phyloP scores from a whole-genome alignment of 2,329 filamentous ascomycete species.

The Ophiostoma novo-ulmi region DNA sequence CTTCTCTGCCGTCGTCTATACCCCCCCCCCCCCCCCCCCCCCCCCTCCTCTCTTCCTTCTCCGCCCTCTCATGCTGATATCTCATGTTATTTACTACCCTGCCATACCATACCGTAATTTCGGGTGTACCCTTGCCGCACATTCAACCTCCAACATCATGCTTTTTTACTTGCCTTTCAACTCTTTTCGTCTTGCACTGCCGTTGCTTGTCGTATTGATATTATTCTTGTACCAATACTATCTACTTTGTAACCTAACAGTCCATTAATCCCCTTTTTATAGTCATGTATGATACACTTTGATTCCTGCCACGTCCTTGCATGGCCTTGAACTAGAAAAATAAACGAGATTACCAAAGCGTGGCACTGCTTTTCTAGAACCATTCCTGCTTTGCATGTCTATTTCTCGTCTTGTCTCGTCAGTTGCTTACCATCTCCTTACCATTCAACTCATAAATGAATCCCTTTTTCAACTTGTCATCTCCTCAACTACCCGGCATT shows the following conservation, averaged over 20 bases:
- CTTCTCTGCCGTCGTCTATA: background rate
- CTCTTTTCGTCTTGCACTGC: slow-evolving; percentile 1
- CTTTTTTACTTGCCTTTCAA: background rate
- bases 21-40: too few species aligned
- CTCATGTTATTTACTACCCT: background rate
- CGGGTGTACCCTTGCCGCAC: background rate
- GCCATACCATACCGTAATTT: background rate
- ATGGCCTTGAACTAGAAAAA: slow-evolving; percentile 8
- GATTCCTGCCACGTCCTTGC: background rate
- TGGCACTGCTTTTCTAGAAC: background rate
- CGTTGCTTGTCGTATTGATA: background rate
- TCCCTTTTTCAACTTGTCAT: background rate
- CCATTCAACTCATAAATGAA: background rate
- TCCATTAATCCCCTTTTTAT: background rate
- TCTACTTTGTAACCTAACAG: background rate
- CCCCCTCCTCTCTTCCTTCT: background rate
- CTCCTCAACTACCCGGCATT: background rate
- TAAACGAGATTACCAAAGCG: background rate
- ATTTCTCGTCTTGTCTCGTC: background rate
- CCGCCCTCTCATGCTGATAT: background rate
- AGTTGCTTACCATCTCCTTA: background rate
- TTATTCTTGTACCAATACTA: background rate
- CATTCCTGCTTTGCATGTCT: background rate
- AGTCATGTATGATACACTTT: background rate
- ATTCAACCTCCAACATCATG: background rate